These are phyloP conservation scores for Lathyrus aphaca DNA, from an alignment of 306 rosid species.

Conservation along the genomic window DNA sequence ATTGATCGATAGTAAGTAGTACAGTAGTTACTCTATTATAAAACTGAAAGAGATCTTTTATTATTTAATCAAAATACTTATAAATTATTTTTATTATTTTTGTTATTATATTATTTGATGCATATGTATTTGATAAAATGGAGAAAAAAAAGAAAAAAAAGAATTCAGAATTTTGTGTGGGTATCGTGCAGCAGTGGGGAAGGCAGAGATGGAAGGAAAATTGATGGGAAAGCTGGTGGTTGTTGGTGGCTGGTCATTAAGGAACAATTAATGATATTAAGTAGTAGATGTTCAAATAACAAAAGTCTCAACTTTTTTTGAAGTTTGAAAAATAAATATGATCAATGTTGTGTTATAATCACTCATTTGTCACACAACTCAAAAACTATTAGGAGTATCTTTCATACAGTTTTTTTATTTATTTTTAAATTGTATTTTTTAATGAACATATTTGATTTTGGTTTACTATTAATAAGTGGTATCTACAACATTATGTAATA, in stretches of 20 bases:
- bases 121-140: background rate
- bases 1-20: background rate
- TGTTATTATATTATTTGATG: background rate
- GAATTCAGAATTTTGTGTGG: background rate
- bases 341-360: background rate
- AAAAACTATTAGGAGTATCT: background rate
- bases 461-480: too few species aligned
- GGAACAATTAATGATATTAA: slow-evolving; percentile 31
- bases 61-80: too few species aligned
- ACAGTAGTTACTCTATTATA: too few species aligned
- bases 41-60: too few species aligned
- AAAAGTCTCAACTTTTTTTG: background rate
- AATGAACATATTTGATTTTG: too few species aligned
- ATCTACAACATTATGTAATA: too few species aligned
- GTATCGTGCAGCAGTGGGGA: slow-evolving; percentile 9
- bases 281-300: background rate
- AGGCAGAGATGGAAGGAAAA: background rate
- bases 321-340: background rate
- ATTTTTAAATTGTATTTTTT: too few species aligned
- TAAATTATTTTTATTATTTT: too few species aligned
- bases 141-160: background rate
- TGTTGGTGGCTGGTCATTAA: slow-evolving; percentile 50
- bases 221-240: slow-evolving; percentile 35
- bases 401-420: too few species aligned
- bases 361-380: background rate